phyloP scores from a whole-genome alignment of 805 yeast species.

The Suhomyces pyralidae region DNA sequence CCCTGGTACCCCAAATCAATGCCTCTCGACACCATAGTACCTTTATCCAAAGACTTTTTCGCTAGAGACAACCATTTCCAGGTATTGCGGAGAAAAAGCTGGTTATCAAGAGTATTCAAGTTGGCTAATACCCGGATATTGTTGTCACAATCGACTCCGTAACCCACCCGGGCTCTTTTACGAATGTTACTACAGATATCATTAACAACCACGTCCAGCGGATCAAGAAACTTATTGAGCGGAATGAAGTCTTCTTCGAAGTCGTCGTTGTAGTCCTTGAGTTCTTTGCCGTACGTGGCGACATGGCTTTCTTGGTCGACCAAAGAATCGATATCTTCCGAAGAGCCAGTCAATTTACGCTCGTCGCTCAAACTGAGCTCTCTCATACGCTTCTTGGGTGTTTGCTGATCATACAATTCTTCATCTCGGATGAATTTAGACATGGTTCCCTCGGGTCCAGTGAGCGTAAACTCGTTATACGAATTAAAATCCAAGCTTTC shows the following conservation, averaged over 20 bases:
- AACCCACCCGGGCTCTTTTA: slow-evolving; percentile 68
- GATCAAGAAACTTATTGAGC: slow-evolving; percentile 28
- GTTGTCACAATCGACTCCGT: slow-evolving; percentile 62
- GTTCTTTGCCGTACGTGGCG: slow-evolving; percentile 6
- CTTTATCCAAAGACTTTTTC: slow-evolving; percentile 57
- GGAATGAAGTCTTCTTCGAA: slow-evolving; percentile 28
- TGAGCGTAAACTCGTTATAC: slow-evolving; percentile 58
- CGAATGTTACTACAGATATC: slow-evolving; percentile 76
- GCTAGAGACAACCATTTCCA: slow-evolving; percentile 92
- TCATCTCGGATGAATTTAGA: slow-evolving; percentile 39
- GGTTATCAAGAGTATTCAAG: slow-evolving; percentile 51
- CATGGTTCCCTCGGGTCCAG: slow-evolving; percentile 56
- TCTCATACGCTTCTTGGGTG: not conserved
- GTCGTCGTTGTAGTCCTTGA: slow-evolving; percentile 10
- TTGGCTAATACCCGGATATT: slow-evolving; percentile 61
- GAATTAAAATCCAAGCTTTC: slow-evolving; percentile 64
- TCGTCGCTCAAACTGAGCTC: not conserved
- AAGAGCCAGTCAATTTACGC: slow-evolving; percentile 15
- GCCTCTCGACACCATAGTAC: slow-evolving; percentile 64
- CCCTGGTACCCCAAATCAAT: slow-evolving; percentile 87
- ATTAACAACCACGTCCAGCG: slow-evolving; percentile 50
- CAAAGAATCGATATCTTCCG: slow-evolving; percentile 27
- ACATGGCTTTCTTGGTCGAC: slow-evolving; percentile 28
- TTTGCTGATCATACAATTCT: not conserved
- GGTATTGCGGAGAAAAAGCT: slow-evolving; percentile 57